Evolutionary conservation across 345 rosid species (phyloP), one percentile per base, ranked within the genome.

Genomic region (Hibiscus trionum): DNA sequence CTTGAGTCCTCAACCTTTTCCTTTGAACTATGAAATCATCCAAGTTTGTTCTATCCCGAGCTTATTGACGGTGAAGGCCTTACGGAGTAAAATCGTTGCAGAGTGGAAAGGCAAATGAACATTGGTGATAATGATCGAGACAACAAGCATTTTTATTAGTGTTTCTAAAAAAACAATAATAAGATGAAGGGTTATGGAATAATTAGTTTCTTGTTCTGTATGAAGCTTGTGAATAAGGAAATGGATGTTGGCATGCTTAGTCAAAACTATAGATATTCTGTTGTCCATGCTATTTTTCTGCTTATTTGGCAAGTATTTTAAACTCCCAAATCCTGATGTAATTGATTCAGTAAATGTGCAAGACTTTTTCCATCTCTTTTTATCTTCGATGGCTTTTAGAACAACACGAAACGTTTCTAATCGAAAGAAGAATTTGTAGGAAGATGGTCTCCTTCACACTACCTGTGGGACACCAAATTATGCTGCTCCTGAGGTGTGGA

Each of bases 401-500:
- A 47, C 60, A n/a, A 35, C 5, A 14, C 39, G 47, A 68, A 60
- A 24, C 47, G 35, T 70, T 70, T 71, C 74, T 85, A 72, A 77
- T 66, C 61, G 9, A 39, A 70, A 65, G 19, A 71, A 53, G 39
- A 33, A 77, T 37, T 82, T 49, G 26, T 82, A 95, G 99, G 99
- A 86, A 61, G 99, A 95, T 79, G 99, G 97, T 75, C 89, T 95
- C 19, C 89, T 92, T 77, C 99, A 95, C 78, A 95, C 99, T 65
- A 82, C 97, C 3, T 95, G 99, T 69, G 97, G 99, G 77, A 95
- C 99, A 77, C 99, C 99, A 5, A 95, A 95, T 84, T 95, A 95
- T 47, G 99, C 89, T 31, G 97, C 99, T 76, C 99, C 99, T 44
- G 99, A 95, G 97, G 99, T 90, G 12, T 67, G 87, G 58, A 55